These are phyloP conservation scores for Botrytis hyacinthi DNA, from an alignment of 2,329 filamentous ascomycete species.

Conservation along the genomic window DNA sequence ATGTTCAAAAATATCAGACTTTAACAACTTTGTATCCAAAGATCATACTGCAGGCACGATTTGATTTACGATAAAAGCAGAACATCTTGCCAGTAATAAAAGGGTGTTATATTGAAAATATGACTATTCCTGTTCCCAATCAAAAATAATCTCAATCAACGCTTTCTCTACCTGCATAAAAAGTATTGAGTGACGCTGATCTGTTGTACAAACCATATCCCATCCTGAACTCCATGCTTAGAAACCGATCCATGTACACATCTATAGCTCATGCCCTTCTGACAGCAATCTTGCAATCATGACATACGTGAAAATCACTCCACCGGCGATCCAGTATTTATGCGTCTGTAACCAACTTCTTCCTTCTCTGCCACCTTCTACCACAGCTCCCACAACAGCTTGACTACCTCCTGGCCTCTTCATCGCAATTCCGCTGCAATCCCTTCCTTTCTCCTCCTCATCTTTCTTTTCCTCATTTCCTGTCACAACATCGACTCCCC, in stretches of 20 bases:
- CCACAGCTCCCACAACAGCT: constrained; percentile 58
- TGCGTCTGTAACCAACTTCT: constrained; percentile 80
- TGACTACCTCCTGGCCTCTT: constrained; percentile 59
- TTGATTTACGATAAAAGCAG: neutral
- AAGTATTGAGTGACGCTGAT: neutral
- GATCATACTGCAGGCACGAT: neutral
- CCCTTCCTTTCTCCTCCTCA: constrained; percentile 46
- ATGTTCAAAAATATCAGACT: neutral
- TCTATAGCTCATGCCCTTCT: constrained; percentile 26
- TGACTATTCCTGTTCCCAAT: neutral
- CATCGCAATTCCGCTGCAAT: constrained; percentile 61
- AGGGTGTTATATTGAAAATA: neutral
- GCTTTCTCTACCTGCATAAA: neutral
- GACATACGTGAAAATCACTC: constrained; percentile 76
- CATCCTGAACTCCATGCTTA: constrained; percentile 16
- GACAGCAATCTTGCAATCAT: constrained; percentile 70
- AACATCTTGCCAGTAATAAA: neutral
- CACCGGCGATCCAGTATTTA: constrained; percentile 71
- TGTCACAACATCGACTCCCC: constrained; percentile 73
- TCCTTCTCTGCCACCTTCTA: constrained; percentile 78
- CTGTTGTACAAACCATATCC: constrained; percentile 10
- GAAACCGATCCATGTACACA: neutral
- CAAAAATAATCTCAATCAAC: neutral
- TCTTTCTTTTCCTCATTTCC: constrained; percentile 61
- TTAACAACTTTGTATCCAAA: neutral